Base-by-base conservation (phyloP, 768 basidiomycete genomes). In the Termitomyces eurrhizus region DNA sequence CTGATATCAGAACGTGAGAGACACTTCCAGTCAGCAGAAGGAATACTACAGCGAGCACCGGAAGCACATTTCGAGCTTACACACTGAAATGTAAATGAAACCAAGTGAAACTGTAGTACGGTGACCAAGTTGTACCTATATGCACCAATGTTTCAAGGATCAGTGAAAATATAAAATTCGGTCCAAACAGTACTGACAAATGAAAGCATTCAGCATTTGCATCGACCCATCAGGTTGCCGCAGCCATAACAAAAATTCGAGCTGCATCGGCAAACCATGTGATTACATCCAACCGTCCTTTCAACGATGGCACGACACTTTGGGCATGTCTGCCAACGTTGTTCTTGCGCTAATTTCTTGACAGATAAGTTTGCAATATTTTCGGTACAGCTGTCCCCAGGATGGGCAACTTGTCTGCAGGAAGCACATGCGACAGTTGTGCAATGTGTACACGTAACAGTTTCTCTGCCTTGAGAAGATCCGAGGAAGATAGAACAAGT, bases 171-270 rank as follows among this genome's bases (percentile, higher is more conserved):
- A 8, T 2, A 39, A 3, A 4, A 14, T 16, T 5, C 14, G 35
- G 8, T 45, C 37, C 1, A 8, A 32, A 13, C 8, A 26, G 26
- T 11, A 49, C 45, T 42, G n/a, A 49, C 37, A 7, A 49, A 39
- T 5, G 5, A 32, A n/a, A 16, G 36, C 29, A 7, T 36, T 46
- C 46, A 48, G 0, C 71, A 77, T 71, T 83, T 89, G 88, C 89
- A 90, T 18, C 58, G 11, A 8, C 33, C 33, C 52, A 62, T 49
- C 32, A 18, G 72, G 33, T 70, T 78, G 0, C 83, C 82, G 65
- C 89, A 90, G 11, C 84, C 58, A 66, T 90, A 88, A 65, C 87
- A 89, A 69, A 89, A 88, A 62, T 88, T 68, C 0, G 77, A 71
- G 14, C 74, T 69, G 65, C 86, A 87, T 21, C 76, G 75, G 62